phyloP scores from a whole-genome alignment of 352 stramenopile species.

The Pythium dissotocum region DNA sequence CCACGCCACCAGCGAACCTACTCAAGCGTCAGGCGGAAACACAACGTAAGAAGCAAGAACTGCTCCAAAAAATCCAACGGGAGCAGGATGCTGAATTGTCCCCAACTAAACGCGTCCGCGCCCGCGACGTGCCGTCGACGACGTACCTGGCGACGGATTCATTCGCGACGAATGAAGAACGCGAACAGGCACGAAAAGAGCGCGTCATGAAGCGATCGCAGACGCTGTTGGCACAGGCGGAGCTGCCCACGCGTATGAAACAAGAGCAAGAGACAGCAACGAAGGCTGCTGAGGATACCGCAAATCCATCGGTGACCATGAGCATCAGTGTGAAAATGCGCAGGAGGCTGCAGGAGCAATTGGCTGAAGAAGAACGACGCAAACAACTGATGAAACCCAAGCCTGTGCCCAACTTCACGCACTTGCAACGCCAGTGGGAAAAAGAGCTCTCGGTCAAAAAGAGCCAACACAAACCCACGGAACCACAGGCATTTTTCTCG shows the following conservation, averaged over 20 bases:
- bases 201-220: constrained; percentile 52
- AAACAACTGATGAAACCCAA: constrained; percentile 37
- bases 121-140: constrained; percentile 49
- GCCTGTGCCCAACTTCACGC: constrained; percentile 64
- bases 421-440: constrained; percentile 60
- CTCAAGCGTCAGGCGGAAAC: constrained; percentile 52
- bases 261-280: constrained; percentile 20
- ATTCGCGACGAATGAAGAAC: constrained; percentile 22
- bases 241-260: constrained; percentile 59
- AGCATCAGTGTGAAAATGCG: constrained; percentile 53
- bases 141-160: constrained; percentile 46
- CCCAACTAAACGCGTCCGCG: constrained; percentile 42
- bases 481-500: constrained; percentile 49
- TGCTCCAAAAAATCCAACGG: constrained; percentile 36
- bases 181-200: constrained; percentile 49
- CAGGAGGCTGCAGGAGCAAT: constrained; percentile 43
- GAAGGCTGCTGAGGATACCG: neutral
- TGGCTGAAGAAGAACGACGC: constrained; percentile 36
- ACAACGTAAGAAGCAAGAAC: constrained; percentile 40
- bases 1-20: constrained; percentile 48
- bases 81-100: constrained; percentile 41
- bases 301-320: neutral
- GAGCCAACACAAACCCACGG: constrained; percentile 28
- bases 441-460: constrained; percentile 38
- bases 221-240: constrained; percentile 39